phyloP scores from a whole-genome alignment of 805 yeast genomes.

The Saturnispora sanitii region DNA sequence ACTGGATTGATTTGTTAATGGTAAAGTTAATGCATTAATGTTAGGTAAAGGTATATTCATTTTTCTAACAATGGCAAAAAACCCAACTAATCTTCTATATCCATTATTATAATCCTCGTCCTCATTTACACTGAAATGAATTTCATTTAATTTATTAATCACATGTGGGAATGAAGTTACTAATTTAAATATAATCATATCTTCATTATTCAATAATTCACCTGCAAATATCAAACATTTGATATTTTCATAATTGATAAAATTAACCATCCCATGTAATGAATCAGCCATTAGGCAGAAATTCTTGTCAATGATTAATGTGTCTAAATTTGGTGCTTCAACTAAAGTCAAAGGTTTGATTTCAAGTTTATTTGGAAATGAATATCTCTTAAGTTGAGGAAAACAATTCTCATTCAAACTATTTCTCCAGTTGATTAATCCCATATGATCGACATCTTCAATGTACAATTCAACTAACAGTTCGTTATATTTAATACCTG shows the following conservation, averaged over 20 bases:
- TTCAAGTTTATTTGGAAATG: slow-evolving; percentile 16
- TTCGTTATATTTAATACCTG: slow-evolving; percentile 19
- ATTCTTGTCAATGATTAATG: slow-evolving; percentile 21
- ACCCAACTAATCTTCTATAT: slow-evolving; percentile 27
- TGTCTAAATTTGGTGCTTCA: slow-evolving; percentile 20
- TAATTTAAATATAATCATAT: slow-evolving; percentile 24
- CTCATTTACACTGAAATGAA: slow-evolving; percentile 22
- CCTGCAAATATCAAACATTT: slow-evolving; percentile 19
- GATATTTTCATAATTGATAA: slow-evolving; percentile 18
- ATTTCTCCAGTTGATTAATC: slow-evolving; percentile 22
- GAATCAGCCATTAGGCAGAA: slow-evolving; percentile 22
- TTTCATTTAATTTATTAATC: slow-evolving; percentile 18
- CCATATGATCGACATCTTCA: slow-evolving; percentile 14
- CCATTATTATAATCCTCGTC: slow-evolving; percentile 19
- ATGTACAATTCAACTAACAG: slow-evolving; percentile 20
- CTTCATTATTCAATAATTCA: slow-evolving; percentile 26
- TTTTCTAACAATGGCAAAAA: slow-evolving; percentile 26
- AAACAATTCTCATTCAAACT: slow-evolving; percentile 8
- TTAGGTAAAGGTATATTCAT: slow-evolving; percentile 22
- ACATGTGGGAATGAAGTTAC: slow-evolving; percentile 22
- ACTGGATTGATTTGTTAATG: slow-evolving; percentile 26
- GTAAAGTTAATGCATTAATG: slow-evolving; percentile 19
- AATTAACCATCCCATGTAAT: slow-evolving; percentile 19
- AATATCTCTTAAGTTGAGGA: slow-evolving; percentile 15
- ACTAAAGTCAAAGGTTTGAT: slow-evolving; percentile 20